Base-by-base conservation (phyloP, 331 rosid genomes). In the Acacia pycnantha region DNA sequence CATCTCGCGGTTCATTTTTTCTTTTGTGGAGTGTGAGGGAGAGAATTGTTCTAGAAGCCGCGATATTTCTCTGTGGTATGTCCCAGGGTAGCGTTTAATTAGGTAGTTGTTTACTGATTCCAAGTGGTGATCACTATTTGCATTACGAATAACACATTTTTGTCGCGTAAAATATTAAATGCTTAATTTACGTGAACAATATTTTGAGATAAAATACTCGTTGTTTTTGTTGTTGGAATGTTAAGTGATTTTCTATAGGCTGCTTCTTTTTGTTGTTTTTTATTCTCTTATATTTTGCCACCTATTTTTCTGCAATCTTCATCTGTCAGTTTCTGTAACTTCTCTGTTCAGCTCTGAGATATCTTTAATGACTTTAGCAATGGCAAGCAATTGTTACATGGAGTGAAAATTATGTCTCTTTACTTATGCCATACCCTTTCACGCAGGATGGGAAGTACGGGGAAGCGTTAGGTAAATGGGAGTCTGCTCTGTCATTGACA, bases 391-490 rank as follows among this genome's bases (percentile, higher is more conserved):
- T 24, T 26, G 64, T 48, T 35, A 51, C 59, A 5, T 27, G 40
- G 21, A 64, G 50, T 56, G 51, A 65, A 46, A 73, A 76, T 37
- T 10, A 46, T 75, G 84, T 73, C 65, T 51, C 70, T n/a, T 68
- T 85, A 81, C 73, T 79, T 26, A 66, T 46, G 14, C 31, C 35
- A 67, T 5, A 22, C 46, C 22, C 48, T 84, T 41, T 51, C 64
- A 85, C 83, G 77, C 84, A 95, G 99, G 91, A 79, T 18, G 97
- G 96, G 72, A 93, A 86, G 79, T 92, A 84, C 76, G 80, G 91
- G 75, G 98, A 92, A 86, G 98, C 98, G 21, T 80, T 93, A 54
- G 88, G 97, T 37, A 95, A 95, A 89, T 95, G 98, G 98, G 96
- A 92, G 88, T 74, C 97, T 73, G 90, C 98, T 81, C 89, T 95